Base-by-base conservation (phyloP, 306 rosid species). In the Hippophae tibetana region DNA sequence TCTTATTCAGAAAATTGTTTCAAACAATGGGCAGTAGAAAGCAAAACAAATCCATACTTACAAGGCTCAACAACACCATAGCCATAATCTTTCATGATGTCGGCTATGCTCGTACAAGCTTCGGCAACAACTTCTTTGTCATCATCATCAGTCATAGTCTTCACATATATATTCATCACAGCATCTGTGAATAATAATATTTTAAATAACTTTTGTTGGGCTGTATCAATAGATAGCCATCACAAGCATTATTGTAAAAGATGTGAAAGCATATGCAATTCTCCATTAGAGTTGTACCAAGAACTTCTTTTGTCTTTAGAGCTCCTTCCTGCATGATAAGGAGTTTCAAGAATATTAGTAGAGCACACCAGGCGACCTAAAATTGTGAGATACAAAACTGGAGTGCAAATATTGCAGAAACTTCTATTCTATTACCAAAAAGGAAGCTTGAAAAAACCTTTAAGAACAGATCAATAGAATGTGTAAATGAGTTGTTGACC, bases 121-220 rank as follows among this genome's bases (percentile, higher is more conserved):
- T 88, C 95, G 66, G 97, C 85, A 73, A 88, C 99, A 69, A 84
- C 86, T 77, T 89, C 99, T 78, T 93, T 88, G 82, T 88, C 95
- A 62, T 88, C 94, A 72, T 93, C 99, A 63, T 93, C 95, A 58
- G 72, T 78, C 99, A 93, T 80, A 58, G 90, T 72, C 84, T 93
- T 93, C 71, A 93, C 74, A 82, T 69, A 85, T 55, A 80, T 82
- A 66, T 58, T 74, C 94, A 93, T 84, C 79, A 89, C 85, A 13
- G 82, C 72, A 70, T 88, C 99, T 93, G 89, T 50, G 72, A 45
- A 60, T 49, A 62, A 57, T 31, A 69, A 55, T 43, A 47, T 26
- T 52, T 62, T 41, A 51, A 18, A 31, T 4, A 31, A 31, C 3
- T 2, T 4, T 31, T 31, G 38, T 31, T 31, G 38, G 38, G 5